These are phyloP conservation scores for Vigna mungo DNA, from an alignment of 306 rosid species.

Conservation along the genomic window DNA sequence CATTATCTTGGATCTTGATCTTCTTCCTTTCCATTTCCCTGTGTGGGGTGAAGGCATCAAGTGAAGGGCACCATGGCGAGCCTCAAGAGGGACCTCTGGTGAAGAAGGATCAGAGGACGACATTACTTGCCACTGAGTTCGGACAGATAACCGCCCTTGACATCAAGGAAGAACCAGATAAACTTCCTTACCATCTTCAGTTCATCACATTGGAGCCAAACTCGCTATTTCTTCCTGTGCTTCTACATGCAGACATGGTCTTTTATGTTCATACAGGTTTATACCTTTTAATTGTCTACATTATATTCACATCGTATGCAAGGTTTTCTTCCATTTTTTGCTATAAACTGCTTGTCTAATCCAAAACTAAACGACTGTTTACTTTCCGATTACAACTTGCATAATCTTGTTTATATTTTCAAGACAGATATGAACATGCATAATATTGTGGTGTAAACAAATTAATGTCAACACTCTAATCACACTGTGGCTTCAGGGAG, in stretches of 20 bases:
- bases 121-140: constrained; percentile 55
- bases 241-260: constrained; percentile 82
- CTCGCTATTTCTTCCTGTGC: constrained; percentile 84
- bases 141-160: constrained; percentile 72
- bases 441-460: background rate
- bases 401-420: no score
- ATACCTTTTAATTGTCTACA: background rate
- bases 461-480: constrained; percentile 11
- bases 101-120: constrained; percentile 57
- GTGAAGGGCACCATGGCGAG: constrained; percentile 38
- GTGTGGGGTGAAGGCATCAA: constrained; percentile 45
- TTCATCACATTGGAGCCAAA: constrained; percentile 86
- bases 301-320: background rate
- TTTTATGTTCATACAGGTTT: constrained; percentile 78
- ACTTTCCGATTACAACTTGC: background rate
- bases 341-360: no score
- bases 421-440: background rate
- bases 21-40: constrained; percentile 42
- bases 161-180: constrained; percentile 50
- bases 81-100: constrained; percentile 51
- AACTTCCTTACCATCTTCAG: constrained; percentile 72
- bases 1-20: constrained; percentile 40
- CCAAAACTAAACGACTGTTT: background rate
- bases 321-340: background rate
- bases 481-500: constrained; percentile 57